Percentiles rank a stretch among this genome's conserved stretches.
These are phyloP conservation scores for Syncephalis fuscata DNA, from an alignment of 371 early-diverging fungal species.

Conservation along the genomic window DNA sequence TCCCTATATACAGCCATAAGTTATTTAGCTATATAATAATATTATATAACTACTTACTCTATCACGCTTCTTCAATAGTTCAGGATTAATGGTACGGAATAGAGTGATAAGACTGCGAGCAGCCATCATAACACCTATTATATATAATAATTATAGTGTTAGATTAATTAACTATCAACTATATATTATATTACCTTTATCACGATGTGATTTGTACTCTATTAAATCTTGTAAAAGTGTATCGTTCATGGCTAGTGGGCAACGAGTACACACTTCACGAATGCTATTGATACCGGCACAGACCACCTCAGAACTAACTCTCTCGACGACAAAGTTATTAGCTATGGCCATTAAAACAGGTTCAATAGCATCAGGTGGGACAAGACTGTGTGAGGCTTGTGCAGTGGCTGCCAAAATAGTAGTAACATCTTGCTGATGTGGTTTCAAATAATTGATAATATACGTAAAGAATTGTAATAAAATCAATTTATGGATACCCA, in stretches of 20 bases:
- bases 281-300: conserved; percentile 84
- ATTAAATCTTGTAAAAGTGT: conserved; percentile 74
- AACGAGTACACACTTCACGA: conserved; percentile 79
- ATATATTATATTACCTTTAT: conserved; percentile 39
- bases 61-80: conserved; percentile 77
- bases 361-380: conserved; percentile 82
- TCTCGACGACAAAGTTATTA: conserved; percentile 88
- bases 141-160: too few species aligned
- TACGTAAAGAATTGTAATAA: conserved; percentile 77
- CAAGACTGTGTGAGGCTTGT: conserved; percentile 77
- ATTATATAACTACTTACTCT: conserved; percentile 22
- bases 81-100: conserved; percentile 87
- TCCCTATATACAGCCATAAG: conserved; percentile 19
- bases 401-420: conserved; percentile 80
- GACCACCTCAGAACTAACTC: conserved; percentile 82
- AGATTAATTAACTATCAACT: too few species aligned
- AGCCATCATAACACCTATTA: conserved; percentile 53
- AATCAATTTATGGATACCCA: conserved; percentile 87
- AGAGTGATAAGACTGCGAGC: conserved; percentile 75
- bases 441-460: conserved; percentile 76
- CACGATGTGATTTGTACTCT: conserved; percentile 77
- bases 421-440: conserved; percentile 86
- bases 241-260: conserved; percentile 79
- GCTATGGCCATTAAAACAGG: conserved; percentile 77
- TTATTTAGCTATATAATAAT: too few species aligned